Percentiles rank a stretch among this genome's conserved stretches.
Evolutionary conservation across 2,329 filamentous ascomycete genomes (phyloP).

Genomic region (Exophiala calicioides): DNA sequence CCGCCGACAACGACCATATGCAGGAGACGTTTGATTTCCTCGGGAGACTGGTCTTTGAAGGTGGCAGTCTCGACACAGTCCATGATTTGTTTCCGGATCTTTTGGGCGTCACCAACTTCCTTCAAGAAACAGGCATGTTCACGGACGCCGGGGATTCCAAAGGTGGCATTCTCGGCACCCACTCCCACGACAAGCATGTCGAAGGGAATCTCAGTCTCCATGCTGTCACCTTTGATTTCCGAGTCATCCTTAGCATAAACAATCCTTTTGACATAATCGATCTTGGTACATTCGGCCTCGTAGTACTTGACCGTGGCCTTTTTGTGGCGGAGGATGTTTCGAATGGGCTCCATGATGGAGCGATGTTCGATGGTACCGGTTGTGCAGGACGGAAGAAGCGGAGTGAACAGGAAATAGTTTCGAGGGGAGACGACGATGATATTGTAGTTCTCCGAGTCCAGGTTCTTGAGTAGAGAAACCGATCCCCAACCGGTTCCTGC

Average conservation of each 20-base stretch:
- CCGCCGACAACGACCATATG: constrained; percentile 97
- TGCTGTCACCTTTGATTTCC: constrained; percentile 81
- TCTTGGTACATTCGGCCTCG: constrained; percentile 91
- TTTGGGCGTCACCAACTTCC: constrained; percentile 94
- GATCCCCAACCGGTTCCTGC: constrained; percentile 94
- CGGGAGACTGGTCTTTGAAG: constrained; percentile 89
- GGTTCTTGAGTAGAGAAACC: constrained; percentile 94
- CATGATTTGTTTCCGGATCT: constrained; percentile 98
- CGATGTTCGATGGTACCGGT: constrained; percentile 97
- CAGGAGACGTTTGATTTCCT: constrained; percentile 89
- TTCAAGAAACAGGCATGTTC: constrained; percentile 98
- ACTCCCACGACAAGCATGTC: constrained; percentile 98
- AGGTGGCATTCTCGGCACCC: constrained; percentile 96
- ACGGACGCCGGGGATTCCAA: constrained; percentile 91
- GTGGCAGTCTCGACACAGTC: constrained; percentile 98
- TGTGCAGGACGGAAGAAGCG: constrained; percentile 93
- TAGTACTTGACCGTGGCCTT: constrained; percentile 92
- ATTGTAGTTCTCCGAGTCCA: constrained; percentile 99
- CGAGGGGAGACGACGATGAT: constrained; percentile 95
- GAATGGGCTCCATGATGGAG: constrained; percentile 99
- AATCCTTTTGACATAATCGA: constrained; percentile 87
- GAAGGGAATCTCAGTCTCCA: constrained; percentile 86
- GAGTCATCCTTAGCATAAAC: constrained; percentile 90
- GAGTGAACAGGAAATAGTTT: constrained; percentile 99
- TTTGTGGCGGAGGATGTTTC: constrained; percentile 94